Conservation (phyloP, 257 asterid genomes). For the Coffea eugenioides region DNA sequence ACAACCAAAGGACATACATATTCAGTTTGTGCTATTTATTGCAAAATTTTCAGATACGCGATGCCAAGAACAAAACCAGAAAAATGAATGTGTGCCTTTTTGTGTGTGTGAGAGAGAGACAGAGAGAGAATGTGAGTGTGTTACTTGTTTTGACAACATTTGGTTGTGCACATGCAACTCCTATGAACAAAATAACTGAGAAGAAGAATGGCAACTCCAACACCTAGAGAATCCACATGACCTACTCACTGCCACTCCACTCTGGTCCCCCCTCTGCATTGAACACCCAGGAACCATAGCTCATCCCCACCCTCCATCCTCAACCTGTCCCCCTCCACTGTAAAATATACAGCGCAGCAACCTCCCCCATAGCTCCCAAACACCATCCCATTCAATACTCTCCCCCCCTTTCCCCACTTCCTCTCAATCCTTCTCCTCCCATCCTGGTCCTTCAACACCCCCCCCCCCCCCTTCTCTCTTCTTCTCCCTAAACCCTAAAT, state of each 20-base stretch:
- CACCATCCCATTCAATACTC: neutral
- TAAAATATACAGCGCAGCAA: neutral
- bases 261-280: neutral
- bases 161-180: neutral
- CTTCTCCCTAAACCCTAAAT: too few species aligned
- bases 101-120: too few species aligned
- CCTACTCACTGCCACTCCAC: neutral
- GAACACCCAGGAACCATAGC: neutral
- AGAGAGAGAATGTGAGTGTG: neutral
- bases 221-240: too few species aligned
- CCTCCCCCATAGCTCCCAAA: neutral
- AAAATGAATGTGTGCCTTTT: too few species aligned
- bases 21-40: too few species aligned
- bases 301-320: neutral
- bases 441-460: too few species aligned
- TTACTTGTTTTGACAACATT: neutral
- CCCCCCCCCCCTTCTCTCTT: too few species aligned
- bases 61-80: too few species aligned
- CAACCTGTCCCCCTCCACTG: neutral
- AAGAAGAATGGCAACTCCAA: neutral
- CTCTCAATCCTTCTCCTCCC: too few species aligned
- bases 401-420: neutral
- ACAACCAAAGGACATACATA: neutral
- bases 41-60: too few species aligned
- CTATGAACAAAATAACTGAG: neutral